Evolutionary conservation across 2,329 filamentous ascomycete genomes (phyloP).

Genomic region (Colletotrichum falcatum): DNA sequence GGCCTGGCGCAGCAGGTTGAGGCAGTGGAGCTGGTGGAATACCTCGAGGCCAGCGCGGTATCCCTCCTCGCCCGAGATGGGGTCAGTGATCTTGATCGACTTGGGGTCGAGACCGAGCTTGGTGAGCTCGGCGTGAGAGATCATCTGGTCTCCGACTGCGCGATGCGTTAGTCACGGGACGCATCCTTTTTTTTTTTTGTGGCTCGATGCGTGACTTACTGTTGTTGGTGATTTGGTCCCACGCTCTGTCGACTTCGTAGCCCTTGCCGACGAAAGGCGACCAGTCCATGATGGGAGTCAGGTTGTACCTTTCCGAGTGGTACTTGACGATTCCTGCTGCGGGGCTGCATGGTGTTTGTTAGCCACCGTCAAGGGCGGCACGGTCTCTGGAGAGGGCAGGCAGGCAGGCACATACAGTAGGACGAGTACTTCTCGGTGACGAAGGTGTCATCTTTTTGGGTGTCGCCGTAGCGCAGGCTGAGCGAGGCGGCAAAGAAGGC

Average conservation of each 20-base stretch:
- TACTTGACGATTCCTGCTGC: slow-evolving; percentile 61
- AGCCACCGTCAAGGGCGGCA: neutral
- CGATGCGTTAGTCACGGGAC: slow-evolving; percentile 5
- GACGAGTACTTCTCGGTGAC: slow-evolving; percentile 58
- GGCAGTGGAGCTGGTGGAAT: slow-evolving; percentile 67
- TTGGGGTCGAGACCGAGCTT: slow-evolving; percentile 64
- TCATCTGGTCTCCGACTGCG: slow-evolving; percentile 71
- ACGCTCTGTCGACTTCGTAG: slow-evolving; percentile 67
- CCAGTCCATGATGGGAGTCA: slow-evolving; percentile 57
- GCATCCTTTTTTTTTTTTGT: neutral
- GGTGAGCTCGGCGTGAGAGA: slow-evolving; percentile 64
- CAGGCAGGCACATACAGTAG: slow-evolving; percentile 53
- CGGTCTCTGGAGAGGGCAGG: neutral
- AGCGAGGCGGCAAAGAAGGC: slow-evolving; percentile 56
- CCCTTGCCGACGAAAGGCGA: slow-evolving; percentile 67
- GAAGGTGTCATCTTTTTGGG: slow-evolving; percentile 47
- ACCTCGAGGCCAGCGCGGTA: slow-evolving; percentile 71
- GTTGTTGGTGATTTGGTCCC: slow-evolving; percentile 65
- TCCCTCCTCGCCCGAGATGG: slow-evolving; percentile 66
- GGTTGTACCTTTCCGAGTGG: slow-evolving; percentile 62
- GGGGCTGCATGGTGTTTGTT: slow-evolving; percentile 52
- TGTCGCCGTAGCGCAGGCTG: slow-evolving; percentile 51
- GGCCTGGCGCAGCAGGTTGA: slow-evolving; percentile 61
- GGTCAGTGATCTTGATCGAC: slow-evolving; percentile 67
- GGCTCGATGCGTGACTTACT: slow-evolving; percentile 45